Base-by-base conservation (phyloP, 495 filamentous ascomycete genomes). In the Jackrogersella multiformis region DNA sequence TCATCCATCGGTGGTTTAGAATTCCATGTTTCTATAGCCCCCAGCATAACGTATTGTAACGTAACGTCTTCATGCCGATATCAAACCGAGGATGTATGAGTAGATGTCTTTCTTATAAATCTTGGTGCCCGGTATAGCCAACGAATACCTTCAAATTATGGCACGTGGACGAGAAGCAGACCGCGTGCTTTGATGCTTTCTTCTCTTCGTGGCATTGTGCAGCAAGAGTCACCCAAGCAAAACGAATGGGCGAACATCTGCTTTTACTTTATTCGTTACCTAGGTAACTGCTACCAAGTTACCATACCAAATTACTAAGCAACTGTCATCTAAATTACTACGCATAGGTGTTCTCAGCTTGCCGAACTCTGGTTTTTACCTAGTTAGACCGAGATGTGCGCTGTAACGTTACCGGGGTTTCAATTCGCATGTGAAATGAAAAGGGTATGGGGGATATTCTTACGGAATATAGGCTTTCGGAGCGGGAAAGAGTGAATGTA, bases 71-170 rank as follows among this genome's bases (percentile, higher is more conserved):
- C n/a, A 10, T 46, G 30, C 59, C 59, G 59, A 62, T 30, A 28
- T 62, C 48, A 36, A 62, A 39, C 49, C 59, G 59, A 46, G 26
- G 45, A 23, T 4, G n/a, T 44, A 55, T 46, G 35, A 36, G 59
- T 46, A 46, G 59, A 55, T 62, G 48, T 49, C 49, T 54, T 46
- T 46, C 59, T 51, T 39, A 39, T 60, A 18, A 28, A 21, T 39
- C 7, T 46, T 21, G 49, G 49, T 35, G 48, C 16, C 35, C 13
- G 24, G 21, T n/a, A 54, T 36, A 34, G 5, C 26, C 9, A 28
- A 8, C 12, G 8, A 10, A 39, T 26, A 38, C 18, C 39, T 46
- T 46, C 35, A 23, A 38, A 34, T 13, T 23, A 13, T 35, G 30
- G 41, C 41, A 46, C 20, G 21, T 28, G 15, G n/a, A 20, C 18